Base-by-base conservation (phyloP, 2,329 filamentous ascomycete species). In the Fusarium annulatum region DNA sequence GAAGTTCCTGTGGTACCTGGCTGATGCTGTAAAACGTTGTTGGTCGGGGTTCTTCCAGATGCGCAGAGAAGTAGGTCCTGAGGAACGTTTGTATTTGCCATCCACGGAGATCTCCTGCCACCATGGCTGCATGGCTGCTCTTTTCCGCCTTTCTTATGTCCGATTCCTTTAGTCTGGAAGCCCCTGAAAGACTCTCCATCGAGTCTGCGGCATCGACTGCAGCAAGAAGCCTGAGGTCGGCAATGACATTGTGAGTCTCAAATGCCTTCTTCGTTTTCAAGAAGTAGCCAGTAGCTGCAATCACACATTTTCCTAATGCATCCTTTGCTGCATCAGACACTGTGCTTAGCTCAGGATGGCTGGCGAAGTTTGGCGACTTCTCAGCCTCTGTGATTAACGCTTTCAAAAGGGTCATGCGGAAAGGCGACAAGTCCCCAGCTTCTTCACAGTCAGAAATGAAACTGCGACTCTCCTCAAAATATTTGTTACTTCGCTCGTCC, bases 1-100 rank as follows among this genome's bases (percentile, higher is more conserved):
- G 78, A 19, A 80, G 74, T 43, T 77, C 76, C 26, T 64, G 58
- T 3, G 81, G 79, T 19, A 83, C 64, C 18, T 72, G 71, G 7
- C 75, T 71, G 36, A 84, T 71, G 30, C 64, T 72, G 30, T 78
- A 78, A 56, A 85, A 83, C 3, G 71, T 77, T 9, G 80, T 81
- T 3, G 82, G 82, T 7, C 79, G 80, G 12, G 82, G 69, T 0
- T 79, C 77, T 11, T 80, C 76, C 23, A 84, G 63, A 2, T 78
- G 70, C 9, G 79, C 69, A 1, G 80, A 75, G 28, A 86, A 79
- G 56, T 84, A 80, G 9, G 77, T 82, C 9, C 80, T 80, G 14
- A 88, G 73, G 61, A 88, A 85, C 7, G 80, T 83, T 61, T 84
- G 82, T 34, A 87, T 72, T 69, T 84, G 84, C 86, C 87, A 88